Percentiles rank a stretch among this genome's conserved stretches.
Conservation (phyloP, 495 filamentous ascomycete species). For the Barbatosphaeria neglecta region DNA sequence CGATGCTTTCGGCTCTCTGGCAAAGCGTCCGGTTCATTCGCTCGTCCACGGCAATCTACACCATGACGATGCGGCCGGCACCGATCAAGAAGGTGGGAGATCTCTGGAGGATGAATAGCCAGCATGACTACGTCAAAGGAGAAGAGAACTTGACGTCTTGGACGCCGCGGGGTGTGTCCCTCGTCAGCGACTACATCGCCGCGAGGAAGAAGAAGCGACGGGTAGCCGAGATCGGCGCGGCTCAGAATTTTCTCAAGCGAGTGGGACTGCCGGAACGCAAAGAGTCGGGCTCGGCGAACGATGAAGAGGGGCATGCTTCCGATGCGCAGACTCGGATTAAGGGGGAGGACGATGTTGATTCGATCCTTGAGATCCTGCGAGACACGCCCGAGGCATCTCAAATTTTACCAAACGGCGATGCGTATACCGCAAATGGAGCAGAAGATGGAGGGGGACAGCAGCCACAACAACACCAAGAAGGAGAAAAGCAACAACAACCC, state of each 20-base stretch:
- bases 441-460: conserved; percentile 1
- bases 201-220: conserved; percentile 58
- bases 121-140: conserved; percentile 86
- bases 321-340: conserved; percentile 5
- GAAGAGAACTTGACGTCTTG: conserved; percentile 76
- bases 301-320: conserved; percentile 11
- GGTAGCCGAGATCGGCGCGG: conserved; percentile 67
- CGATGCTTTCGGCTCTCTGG: conserved; percentile 79
- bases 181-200: conserved; percentile 71
- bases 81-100: conserved; percentile 86
- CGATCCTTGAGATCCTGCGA: conserved; percentile 35
- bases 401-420: conserved; percentile 7
- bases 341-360: conserved; percentile 15
- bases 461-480: no score
- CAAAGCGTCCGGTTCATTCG: conserved; percentile 76
- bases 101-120: conserved; percentile 93
- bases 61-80: conserved; percentile 69
- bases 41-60: conserved; percentile 75
- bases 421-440: conserved; percentile 5
- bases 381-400: conserved; percentile 30
- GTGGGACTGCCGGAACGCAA: conserved; percentile 23
- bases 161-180: conserved; percentile 78
- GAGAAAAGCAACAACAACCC: no score
- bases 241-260: conserved; percentile 54
- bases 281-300: conserved; percentile 5